These are phyloP conservation scores for Apiospora malaysiana DNA, from an alignment of 2,329 filamentous ascomycete genomes.

Conservation along the genomic window DNA sequence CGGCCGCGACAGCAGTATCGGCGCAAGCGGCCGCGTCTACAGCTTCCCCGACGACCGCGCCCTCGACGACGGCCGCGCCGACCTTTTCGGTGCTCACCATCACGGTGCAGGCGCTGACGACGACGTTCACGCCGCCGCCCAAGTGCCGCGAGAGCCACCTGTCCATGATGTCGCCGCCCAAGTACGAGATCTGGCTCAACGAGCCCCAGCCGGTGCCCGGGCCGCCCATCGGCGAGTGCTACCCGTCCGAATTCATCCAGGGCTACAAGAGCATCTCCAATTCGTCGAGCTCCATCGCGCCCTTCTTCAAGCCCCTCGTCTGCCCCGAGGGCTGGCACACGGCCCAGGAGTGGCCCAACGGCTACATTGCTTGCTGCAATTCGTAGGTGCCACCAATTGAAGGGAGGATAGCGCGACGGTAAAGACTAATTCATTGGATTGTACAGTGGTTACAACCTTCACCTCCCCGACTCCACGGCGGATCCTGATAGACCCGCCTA, in stretches of 20 bases:
- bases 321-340: conserved; percentile 30
- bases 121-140: conserved; percentile 1
- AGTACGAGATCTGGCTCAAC: conserved; percentile 33
- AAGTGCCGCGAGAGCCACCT: conserved; percentile 27
- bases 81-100: neutral
- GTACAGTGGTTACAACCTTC: neutral
- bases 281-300: conserved; percentile 29
- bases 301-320: conserved; percentile 33
- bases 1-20: neutral
- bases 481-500: conserved; percentile 32
- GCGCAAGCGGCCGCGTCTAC: neutral
- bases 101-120: conserved; percentile 10
- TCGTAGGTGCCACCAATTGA: conserved; percentile 25
- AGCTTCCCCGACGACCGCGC: neutral
- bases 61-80: neutral
- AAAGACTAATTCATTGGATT: neutral
- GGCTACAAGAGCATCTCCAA: conserved; percentile 29
- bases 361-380: conserved; percentile 33
- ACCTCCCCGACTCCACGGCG: conserved; percentile 22
- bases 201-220: conserved; percentile 32
- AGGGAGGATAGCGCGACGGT: no score
- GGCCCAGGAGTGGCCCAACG: conserved; percentile 12
- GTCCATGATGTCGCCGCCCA: conserved; percentile 29
- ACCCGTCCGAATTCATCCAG: conserved; percentile 32
- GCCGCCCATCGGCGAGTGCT: conserved; percentile 28